Evolutionary conservation across 225 moss, liverwort and hornwort species (phyloP).

Genomic region (Pseudoscleropodium purum): DNA sequence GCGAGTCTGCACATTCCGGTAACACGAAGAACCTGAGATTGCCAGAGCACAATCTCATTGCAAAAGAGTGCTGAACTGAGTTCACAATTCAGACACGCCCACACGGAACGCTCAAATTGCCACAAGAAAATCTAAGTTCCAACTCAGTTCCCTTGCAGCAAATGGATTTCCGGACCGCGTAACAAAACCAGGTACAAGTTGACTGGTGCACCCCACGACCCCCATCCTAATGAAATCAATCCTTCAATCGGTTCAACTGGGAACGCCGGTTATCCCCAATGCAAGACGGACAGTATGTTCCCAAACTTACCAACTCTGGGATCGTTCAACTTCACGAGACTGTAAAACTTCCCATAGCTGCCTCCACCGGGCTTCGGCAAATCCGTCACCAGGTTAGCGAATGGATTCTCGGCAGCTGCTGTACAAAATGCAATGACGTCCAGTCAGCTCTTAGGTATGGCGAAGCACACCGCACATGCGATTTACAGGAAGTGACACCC

Average conservation of each 20-base stretch:
- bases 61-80: not conserved
- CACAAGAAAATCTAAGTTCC: not conserved
- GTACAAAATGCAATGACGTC: not conserved
- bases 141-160: not conserved
- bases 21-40: not conserved
- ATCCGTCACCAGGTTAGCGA: conserved; percentile 46
- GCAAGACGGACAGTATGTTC: not conserved
- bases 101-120: not conserved
- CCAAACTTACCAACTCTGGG: conserved; percentile 52
- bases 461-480: not conserved
- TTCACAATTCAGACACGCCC: not conserved
- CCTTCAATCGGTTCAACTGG: not conserved
- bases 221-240: not conserved
- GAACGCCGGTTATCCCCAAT: not conserved
- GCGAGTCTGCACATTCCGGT: conserved; percentile 1
- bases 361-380: conserved; percentile 67
- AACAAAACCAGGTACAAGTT: not conserved
- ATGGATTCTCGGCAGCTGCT: conserved; percentile 55
- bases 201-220: not conserved
- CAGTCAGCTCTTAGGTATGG: not conserved
- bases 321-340: conserved; percentile 16
- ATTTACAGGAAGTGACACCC: not conserved
- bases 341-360: conserved; percentile 64
- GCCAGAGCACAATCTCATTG: not conserved
- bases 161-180: not conserved